Percentiles rank a stretch among this genome's conserved stretches.
Conservation (phyloP, 441 rosid genomes). For the Gossypium aridum region DNA sequence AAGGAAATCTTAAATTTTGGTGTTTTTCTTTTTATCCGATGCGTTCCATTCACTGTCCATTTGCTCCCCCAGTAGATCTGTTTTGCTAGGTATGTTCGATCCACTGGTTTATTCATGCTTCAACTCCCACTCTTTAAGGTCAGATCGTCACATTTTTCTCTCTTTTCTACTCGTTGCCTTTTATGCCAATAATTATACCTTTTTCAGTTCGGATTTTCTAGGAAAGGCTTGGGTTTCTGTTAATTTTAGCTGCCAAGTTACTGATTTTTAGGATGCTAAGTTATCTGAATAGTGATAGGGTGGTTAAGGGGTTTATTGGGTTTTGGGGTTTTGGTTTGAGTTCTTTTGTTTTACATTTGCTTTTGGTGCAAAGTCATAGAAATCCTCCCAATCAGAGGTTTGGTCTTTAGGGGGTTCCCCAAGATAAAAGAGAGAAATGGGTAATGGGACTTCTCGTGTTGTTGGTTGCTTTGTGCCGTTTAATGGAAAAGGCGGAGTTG, state of each 20-base stretch:
- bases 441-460: constrained; percentile 92
- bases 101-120: constrained; percentile 42
- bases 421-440: constrained; percentile 45
- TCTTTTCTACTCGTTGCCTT: constrained; percentile 9
- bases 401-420: constrained; percentile 22
- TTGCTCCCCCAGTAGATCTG: constrained; percentile 54
- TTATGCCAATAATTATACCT: background rate
- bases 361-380: constrained; percentile 45
- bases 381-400: constrained; percentile 40
- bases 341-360: constrained; percentile 39
- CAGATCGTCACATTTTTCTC: constrained; percentile 51
- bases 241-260: constrained; percentile 28
- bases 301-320: constrained; percentile 58
- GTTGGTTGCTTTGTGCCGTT: constrained; percentile 89
- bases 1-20: constrained; percentile 26
- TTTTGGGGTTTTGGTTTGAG: constrained; percentile 36
- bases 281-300: constrained; percentile 38
- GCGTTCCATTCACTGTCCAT: constrained; percentile 43
- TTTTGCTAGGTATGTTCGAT: constrained; percentile 44
- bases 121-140: constrained; percentile 37
- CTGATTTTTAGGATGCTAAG: constrained; percentile 54
- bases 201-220: constrained; percentile 11
- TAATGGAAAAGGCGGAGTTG: constrained; percentile 70
- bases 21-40: constrained; percentile 41
- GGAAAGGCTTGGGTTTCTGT: constrained; percentile 14